Percentiles rank a stretch among this genome's conserved stretches.
phyloP scores from a whole-genome alignment of 2,329 filamentous ascomycete genomes.

The Bipolaris gigantea region DNA sequence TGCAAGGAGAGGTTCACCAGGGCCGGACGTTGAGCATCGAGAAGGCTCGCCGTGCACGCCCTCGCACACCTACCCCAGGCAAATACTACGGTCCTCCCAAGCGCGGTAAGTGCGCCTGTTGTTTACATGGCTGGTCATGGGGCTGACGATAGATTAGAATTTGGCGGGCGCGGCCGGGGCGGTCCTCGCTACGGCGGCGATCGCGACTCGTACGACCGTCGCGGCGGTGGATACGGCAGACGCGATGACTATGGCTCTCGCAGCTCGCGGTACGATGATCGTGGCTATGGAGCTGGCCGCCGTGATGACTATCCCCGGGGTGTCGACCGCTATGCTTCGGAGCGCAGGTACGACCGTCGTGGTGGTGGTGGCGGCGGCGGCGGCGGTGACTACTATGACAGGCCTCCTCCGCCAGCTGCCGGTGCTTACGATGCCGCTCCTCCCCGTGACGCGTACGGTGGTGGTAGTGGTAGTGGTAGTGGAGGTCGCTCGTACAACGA shows the following conservation, averaged over 20 bases:
- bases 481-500: conserved; percentile 48
- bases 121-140: neutral
- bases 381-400: conserved; percentile 59
- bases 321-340: conserved; percentile 62
- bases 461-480: conserved; percentile 37
- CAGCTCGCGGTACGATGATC: conserved; percentile 44
- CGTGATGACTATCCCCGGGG: conserved; percentile 45
- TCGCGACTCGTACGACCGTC: conserved; percentile 51
- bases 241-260: conserved; percentile 53
- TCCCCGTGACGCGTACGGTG: conserved; percentile 43
- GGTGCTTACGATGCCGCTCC: conserved; percentile 42
- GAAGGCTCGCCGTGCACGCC: conserved; percentile 93
- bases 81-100: conserved; percentile 99
- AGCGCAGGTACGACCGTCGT: conserved; percentile 55
- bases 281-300: conserved; percentile 61
- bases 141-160: conserved; percentile 43
- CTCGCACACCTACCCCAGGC: conserved; percentile 93
- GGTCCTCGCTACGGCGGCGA: conserved; percentile 55
- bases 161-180: conserved; percentile 49
- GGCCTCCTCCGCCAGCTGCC: conserved; percentile 51
- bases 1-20: conserved; percentile 94
- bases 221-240: conserved; percentile 49
- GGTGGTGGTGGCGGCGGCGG: conserved; percentile 58
- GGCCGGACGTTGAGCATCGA: conserved; percentile 97
- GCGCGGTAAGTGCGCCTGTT: conserved; percentile 67